These are phyloP conservation scores for Alternaria dauci DNA, from an alignment of 2,329 filamentous ascomycete genomes.

Conservation along the genomic window DNA sequence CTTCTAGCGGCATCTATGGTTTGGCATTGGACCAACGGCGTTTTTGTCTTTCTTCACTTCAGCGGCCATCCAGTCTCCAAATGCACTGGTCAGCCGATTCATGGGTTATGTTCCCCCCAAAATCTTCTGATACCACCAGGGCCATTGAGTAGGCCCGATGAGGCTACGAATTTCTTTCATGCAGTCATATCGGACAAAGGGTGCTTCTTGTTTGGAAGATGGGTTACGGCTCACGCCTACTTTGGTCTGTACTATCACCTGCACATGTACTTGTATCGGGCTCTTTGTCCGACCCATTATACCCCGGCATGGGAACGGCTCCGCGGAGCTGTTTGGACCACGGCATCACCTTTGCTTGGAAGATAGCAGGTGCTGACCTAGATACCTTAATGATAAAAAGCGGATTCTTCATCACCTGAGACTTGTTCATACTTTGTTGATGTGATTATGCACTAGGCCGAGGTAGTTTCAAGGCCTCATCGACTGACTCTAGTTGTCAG, in stretches of 20 bases:
- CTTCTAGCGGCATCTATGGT: slow-evolving; percentile 50
- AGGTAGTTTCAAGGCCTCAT: slow-evolving; percentile 16
- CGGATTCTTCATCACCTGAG: slow-evolving; percentile 30
- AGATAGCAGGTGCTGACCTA: slow-evolving; percentile 42
- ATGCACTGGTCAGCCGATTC: slow-evolving; percentile 28
- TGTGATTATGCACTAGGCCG: slow-evolving; percentile 21
- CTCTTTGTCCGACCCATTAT: slow-evolving; percentile 45
- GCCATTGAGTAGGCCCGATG: slow-evolving; percentile 45
- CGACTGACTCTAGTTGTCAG: slow-evolving; percentile 26
- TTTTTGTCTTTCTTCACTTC: slow-evolving; percentile 30
- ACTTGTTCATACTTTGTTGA: background rate
- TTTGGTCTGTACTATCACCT: slow-evolving; percentile 52
- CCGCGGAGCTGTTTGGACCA: slow-evolving; percentile 32
- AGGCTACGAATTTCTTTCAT: slow-evolving; percentile 52
- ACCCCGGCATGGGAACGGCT: slow-evolving; percentile 38
- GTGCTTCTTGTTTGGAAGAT: slow-evolving; percentile 43
- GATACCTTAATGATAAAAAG: slow-evolving; percentile 49
- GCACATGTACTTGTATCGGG: slow-evolving; percentile 52
- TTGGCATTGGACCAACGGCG: slow-evolving; percentile 41
- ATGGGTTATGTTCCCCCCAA: slow-evolving; percentile 45
- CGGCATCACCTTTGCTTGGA: slow-evolving; percentile 40
- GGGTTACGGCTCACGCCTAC: slow-evolving; percentile 50
- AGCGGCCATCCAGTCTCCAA: slow-evolving; percentile 15
- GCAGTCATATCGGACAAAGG: slow-evolving; percentile 39
- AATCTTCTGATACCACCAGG: slow-evolving; percentile 48